Percentiles rank a stretch among this genome's conserved stretches.
phyloP scores from a whole-genome alignment of 2,329 filamentous ascomycete species.

The Penicillium sp. region DNA sequence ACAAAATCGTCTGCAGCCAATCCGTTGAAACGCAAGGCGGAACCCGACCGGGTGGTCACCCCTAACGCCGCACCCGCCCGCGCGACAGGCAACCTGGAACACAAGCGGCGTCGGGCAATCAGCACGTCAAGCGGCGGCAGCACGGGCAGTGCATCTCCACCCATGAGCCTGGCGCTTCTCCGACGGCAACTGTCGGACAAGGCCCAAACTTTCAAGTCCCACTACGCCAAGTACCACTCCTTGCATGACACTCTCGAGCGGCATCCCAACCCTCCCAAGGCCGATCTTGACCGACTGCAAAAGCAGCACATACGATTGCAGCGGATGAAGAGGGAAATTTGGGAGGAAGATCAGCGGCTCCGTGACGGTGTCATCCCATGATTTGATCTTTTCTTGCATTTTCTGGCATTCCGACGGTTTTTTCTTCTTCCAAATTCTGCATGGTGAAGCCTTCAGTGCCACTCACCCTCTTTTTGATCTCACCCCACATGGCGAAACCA shows the following conservation, averaged over 20 bases:
- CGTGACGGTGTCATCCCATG: conserved; percentile 20
- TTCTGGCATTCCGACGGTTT: conserved; percentile 2
- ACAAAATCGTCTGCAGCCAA: conserved; percentile 25
- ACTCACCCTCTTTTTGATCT: background rate
- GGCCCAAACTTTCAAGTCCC: conserved; percentile 49
- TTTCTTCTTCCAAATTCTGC: conserved; percentile 4
- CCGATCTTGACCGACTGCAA: conserved; percentile 50
- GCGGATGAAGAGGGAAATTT: conserved; percentile 55
- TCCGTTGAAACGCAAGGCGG: conserved; percentile 40
- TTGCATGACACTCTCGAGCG: conserved; percentile 47
- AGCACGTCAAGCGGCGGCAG: conserved; percentile 38
- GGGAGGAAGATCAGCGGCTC: conserved; percentile 40
- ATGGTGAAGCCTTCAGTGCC: conserved; percentile 10
- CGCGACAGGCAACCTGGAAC: conserved; percentile 37
- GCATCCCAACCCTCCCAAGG: conserved; percentile 40
- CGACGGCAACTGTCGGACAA: conserved; percentile 39
- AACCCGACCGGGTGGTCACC: conserved; percentile 26
- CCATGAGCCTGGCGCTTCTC: conserved; percentile 33
- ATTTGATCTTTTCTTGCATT: conserved; percentile 6
- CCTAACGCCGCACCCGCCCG: conserved; percentile 18
- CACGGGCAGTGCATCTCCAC: conserved; percentile 39
- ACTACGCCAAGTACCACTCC: conserved; percentile 54
- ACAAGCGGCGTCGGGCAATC: conserved; percentile 37
- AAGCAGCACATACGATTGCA: conserved; percentile 51
- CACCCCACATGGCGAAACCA: conserved; percentile 12